Evolutionary conservation across 1,139 yeast genomes (phyloP).

Genomic region (Suhomyces ambrosiae): DNA sequence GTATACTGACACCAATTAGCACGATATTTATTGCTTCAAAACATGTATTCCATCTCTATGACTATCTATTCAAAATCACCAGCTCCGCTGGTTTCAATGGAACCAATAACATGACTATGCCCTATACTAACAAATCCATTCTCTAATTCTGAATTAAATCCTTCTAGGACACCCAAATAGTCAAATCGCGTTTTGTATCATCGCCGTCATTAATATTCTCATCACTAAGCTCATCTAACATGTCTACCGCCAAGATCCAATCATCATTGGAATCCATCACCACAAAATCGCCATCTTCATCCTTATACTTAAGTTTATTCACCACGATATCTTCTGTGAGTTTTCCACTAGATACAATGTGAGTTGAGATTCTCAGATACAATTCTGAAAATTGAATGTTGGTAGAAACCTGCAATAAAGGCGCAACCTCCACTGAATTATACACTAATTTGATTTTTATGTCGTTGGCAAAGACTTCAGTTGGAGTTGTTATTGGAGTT

Average conservation of each 20-base stretch:
- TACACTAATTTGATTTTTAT: conserved; percentile 55
- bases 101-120: too few species aligned
- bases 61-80: not conserved
- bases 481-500: conserved; percentile 11
- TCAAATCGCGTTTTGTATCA: conserved; percentile 35
- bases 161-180: conserved; percentile 41
- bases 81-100: too few species aligned
- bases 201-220: conserved; percentile 26
- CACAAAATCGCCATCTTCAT: conserved; percentile 95
- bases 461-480: conserved; percentile 13
- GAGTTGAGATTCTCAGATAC: conserved; percentile 40
- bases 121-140: too few species aligned
- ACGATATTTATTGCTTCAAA: too few species aligned
- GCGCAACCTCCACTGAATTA: conserved; percentile 41
- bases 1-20: too few species aligned
- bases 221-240: conserved; percentile 45
- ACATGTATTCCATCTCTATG: not conserved
- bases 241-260: conserved; percentile 58
- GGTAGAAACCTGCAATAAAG: conserved; percentile 43
- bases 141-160: too few species aligned
- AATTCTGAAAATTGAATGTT: conserved; percentile 51
- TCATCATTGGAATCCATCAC: conserved; percentile 84
- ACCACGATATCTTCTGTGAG: conserved; percentile 40
- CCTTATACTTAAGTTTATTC: conserved; percentile 73
- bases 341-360: conserved; percentile 35